Evolutionary conservation across 179 eudicot genomes (phyloP).

Genomic region (Silene coronaria): DNA sequence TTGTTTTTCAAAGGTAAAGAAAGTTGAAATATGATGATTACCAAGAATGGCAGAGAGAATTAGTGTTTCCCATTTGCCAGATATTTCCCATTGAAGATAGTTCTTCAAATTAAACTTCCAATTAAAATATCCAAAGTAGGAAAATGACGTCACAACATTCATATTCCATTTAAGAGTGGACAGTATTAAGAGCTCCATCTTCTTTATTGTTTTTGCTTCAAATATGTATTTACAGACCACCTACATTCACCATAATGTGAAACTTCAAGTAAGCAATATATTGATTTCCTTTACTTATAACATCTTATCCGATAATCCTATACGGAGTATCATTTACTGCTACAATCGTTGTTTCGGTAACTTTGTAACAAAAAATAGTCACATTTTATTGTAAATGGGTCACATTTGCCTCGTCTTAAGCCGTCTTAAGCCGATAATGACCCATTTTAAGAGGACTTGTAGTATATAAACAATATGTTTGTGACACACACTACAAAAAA

Average conservation of each 20-base stretch:
- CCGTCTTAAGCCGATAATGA: no score
- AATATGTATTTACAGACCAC: conserved; percentile 48
- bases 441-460: no score
- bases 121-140: conserved; percentile 39
- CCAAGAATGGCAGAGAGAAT: conserved; percentile 36
- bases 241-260: conserved; percentile 21
- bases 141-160: conserved; percentile 65
- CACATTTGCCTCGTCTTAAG: no score
- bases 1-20: not conserved
- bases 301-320: no score
- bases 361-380: no score
- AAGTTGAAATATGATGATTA: not conserved
- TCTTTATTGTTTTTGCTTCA: conserved; percentile 61
- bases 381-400: no score
- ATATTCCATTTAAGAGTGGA: conserved; percentile 67
- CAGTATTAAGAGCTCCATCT: conserved; percentile 75
- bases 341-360: no score
- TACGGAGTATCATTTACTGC: no score
- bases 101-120: conserved; percentile 29
- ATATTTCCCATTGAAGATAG: conserved; percentile 30
- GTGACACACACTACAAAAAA: no score
- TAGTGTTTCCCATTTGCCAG: conserved; percentile 27
- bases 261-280: not conserved
- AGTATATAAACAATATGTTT: no score
- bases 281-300: no score